A percentile compares a stretch with the other conserved stretches of the same genome.
Conservation (phyloP, 164 flowering plant genomes). For the Tetrastigma voinierianum region DNA sequence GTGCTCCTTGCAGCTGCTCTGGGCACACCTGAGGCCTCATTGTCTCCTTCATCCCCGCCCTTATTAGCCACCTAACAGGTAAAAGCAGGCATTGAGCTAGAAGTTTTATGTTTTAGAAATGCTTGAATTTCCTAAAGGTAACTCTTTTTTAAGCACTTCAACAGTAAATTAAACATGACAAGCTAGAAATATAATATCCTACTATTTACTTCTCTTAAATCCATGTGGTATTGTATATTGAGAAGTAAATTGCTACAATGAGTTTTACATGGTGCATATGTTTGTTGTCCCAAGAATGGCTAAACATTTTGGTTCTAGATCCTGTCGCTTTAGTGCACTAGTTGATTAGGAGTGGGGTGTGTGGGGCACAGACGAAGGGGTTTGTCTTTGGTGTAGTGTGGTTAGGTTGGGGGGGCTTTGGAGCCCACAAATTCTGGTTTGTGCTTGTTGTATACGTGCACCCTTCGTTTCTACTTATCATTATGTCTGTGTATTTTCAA, state of each 20-base stretch:
- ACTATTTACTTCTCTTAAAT: not conserved
- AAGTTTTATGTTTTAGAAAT: not conserved
- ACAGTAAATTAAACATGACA: not conserved
- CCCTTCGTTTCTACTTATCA: constrained; percentile 12
- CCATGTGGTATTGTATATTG: not conserved
- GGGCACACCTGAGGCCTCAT: constrained; percentile 88
- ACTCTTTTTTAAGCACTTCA: not conserved
- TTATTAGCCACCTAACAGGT: constrained; percentile 89
- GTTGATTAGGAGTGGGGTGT: too few species aligned
- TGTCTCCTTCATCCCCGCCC: constrained; percentile 89
- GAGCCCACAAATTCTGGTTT: too few species aligned
- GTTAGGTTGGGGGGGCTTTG: too few species aligned
- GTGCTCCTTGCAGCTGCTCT: constrained; percentile 93
- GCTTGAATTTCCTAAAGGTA: not conserved
- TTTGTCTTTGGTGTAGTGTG: too few species aligned
- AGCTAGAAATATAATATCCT: not conserved
- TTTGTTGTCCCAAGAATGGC: too few species aligned
- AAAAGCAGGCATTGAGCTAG: not conserved
- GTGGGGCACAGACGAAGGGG: too few species aligned
- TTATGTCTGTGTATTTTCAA: too few species aligned
- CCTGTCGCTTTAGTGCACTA: too few species aligned
- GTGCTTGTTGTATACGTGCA: too few species aligned
- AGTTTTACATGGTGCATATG: not conserved
- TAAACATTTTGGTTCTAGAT: too few species aligned
- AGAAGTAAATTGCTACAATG: too few species aligned